Evolutionary conservation across 805 yeast species (phyloP), one percentile per base, ranked within the genome.

Genomic region (Diddensiella caesifluorescens): DNA sequence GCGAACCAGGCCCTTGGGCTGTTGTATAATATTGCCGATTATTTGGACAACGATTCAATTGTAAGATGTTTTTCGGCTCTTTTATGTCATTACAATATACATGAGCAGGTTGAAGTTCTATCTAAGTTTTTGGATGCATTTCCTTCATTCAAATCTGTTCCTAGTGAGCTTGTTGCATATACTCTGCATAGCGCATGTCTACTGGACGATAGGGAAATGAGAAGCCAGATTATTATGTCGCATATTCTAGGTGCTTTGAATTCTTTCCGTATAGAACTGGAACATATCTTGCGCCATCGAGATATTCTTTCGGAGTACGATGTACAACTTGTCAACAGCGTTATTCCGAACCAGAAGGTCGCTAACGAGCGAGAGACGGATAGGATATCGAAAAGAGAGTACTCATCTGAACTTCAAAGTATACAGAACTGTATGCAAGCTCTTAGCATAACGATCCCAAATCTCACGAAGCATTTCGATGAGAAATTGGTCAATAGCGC

Each of bases 101-200:
- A 29, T 25, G 26, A 38, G 19, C 41, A 38, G 21, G 7, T 29
- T 6, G 5, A 15, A 6, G 12, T n/a, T 5, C 35, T 38, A 9
- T 12, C 5, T 6, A 9, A 5, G 16, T 15, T 28, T 32, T 12
- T 13, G 20, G 21, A 10, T 7, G 16, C 10, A 20, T 16, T 10
- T n/a, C 7, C 6, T n/a, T 12, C 22, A 5, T 10, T n/a, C 28
- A 29, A 15, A 25, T 13, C 7, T 7, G 22, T 38, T 12, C 45
- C 43, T n/a, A 13, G 42, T 4, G 15, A 26, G 22, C 22, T 29
- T n/a, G 30, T 39, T 10, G 50, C 50, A n/a, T 36, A 22, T 26
- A 26, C 33, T n/a, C 18, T 46, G 35, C 50, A 46, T 25, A 20
- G 28, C n/a, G 38, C 44, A 9, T 44, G 47, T 31, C 13, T 5